phyloP scores from a whole-genome alignment of 495 filamentous ascomycete genomes.

The Hypoxylon fragiforme region DNA sequence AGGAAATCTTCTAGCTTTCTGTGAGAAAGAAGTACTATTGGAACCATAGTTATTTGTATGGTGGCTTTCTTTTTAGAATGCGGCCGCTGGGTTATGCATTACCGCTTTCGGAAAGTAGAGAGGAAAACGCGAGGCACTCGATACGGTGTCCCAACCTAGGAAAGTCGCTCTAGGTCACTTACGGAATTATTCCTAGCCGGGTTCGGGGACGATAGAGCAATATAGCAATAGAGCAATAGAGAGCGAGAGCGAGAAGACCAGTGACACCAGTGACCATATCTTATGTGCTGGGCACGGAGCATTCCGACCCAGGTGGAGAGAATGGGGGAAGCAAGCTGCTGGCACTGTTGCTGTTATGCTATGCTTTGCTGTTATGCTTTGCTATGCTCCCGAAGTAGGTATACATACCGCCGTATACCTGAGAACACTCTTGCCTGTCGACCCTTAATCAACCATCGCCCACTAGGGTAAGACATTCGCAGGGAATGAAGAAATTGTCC shows the following conservation, averaged over 20 bases:
- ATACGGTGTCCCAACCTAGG: conserved; percentile 13
- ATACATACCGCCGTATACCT: neutral
- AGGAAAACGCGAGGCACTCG: conserved; percentile 16
- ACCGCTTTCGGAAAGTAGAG: conserved; percentile 39
- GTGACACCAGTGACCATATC: conserved; percentile 10
- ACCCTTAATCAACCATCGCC: conserved; percentile 10
- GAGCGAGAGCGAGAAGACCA: neutral
- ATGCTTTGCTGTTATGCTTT: neutral
- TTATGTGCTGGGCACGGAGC: conserved; percentile 25
- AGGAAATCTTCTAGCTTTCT: conserved; percentile 15
- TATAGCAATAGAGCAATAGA: no score
- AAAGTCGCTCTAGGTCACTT: conserved; percentile 26
- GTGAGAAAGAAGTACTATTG: conserved; percentile 30
- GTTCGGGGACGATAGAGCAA: conserved; percentile 28
- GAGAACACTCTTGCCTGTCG: conserved; percentile 2
- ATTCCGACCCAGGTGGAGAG: conserved; percentile 27
- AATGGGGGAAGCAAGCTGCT: neutral
- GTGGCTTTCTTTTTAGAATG: conserved; percentile 32
- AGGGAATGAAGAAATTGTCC: conserved; percentile 8
- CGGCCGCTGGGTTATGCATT: conserved; percentile 23
- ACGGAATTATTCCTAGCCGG: conserved; percentile 32
- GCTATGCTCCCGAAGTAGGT: no score
- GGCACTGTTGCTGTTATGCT: neutral
- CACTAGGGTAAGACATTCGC: conserved; percentile 26
- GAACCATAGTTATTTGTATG: conserved; percentile 40